Evolutionary conservation across 2,329 filamentous ascomycete species (phyloP).

Genomic region (Ceratocystis alfenasii): DNA sequence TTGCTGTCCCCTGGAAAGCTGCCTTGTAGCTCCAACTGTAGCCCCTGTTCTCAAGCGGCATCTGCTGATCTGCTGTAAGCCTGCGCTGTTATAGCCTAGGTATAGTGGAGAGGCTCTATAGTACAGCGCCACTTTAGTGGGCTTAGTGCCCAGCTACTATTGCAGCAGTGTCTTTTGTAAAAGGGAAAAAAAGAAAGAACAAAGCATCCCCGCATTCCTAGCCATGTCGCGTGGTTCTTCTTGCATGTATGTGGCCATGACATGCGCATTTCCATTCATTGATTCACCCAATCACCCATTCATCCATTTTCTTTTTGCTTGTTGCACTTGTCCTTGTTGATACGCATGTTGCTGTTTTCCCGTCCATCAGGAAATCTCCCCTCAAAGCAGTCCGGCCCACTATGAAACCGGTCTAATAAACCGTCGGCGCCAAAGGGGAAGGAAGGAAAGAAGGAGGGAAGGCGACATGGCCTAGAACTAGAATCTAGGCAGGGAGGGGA

Average conservation of each 20-base stretch:
- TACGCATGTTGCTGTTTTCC: not conserved
- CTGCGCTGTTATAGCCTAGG: not conserved
- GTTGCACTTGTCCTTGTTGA: too few species aligned
- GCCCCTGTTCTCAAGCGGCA: not conserved
- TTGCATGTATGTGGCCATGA: too few species aligned
- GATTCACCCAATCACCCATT: too few species aligned
- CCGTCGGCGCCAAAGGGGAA: not conserved
- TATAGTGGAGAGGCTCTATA: not conserved
- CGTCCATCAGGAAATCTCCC: not conserved
- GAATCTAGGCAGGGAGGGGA: not conserved
- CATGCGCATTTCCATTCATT: too few species aligned
- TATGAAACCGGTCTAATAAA: slow-evolving; percentile 11
- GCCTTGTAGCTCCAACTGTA: not conserved
- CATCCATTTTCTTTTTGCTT: too few species aligned
- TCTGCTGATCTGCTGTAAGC: not conserved
- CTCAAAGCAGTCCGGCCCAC: not conserved
- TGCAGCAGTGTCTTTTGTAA: too few species aligned
- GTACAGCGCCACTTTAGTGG: too few species aligned
- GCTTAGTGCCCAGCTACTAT: too few species aligned
- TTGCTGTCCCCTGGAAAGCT: not conserved
- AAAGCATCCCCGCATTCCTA: too few species aligned
- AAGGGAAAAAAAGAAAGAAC: too few species aligned
- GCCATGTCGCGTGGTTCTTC: too few species aligned
- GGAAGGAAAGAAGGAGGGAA: not conserved
- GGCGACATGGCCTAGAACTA: not conserved